Conservation (phyloP, 306 rosid genomes). For the Dryas drummondii region DNA sequence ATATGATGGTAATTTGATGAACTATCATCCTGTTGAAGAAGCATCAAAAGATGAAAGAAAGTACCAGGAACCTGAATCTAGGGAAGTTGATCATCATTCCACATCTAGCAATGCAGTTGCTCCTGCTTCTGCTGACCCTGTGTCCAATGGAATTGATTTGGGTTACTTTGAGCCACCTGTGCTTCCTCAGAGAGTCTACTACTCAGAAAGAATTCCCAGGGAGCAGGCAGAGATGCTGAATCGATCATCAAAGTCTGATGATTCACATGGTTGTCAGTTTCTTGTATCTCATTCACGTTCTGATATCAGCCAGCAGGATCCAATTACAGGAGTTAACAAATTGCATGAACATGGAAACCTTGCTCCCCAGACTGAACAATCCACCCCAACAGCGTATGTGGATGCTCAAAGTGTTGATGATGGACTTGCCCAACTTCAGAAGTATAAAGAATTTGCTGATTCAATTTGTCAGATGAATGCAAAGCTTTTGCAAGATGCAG, state of each 20-base stretch:
- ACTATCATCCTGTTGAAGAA: conserved; percentile 38
- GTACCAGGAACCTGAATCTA: conserved; percentile 50
- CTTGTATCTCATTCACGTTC: conserved; percentile 59
- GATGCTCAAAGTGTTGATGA: conserved; percentile 46
- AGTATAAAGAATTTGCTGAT: conserved; percentile 51
- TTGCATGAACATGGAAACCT: conserved; percentile 40
- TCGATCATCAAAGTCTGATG: conserved; percentile 83
- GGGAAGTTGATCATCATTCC: conserved; percentile 45
- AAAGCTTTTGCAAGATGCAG: conserved; percentile 44
- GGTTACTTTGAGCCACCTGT: conserved; percentile 65
- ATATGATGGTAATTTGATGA: conserved; percentile 29
- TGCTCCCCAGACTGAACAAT: conserved; percentile 38
- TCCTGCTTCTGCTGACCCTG: conserved; percentile 48
- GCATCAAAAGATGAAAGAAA: conserved; percentile 46
- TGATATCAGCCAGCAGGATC: conserved; percentile 45
- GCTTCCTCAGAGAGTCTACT: conserved; percentile 69
- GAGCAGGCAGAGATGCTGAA: conserved; percentile 80
- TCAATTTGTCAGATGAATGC: conserved; percentile 42
- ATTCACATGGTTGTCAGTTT: conserved; percentile 60
- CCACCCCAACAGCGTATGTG: conserved; percentile 35
- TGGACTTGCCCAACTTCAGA: conserved; percentile 47
- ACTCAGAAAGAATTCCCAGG: conserved; percentile 87
- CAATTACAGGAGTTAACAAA: conserved; percentile 39
- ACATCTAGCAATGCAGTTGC: conserved; percentile 43
- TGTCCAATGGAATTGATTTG: conserved; percentile 59